Evolutionary conservation across 192 early-diverging fungal species (phyloP), one percentile per base, ranked within the genome.

Genomic region (Jimgerdemannia lactiflua): DNA sequence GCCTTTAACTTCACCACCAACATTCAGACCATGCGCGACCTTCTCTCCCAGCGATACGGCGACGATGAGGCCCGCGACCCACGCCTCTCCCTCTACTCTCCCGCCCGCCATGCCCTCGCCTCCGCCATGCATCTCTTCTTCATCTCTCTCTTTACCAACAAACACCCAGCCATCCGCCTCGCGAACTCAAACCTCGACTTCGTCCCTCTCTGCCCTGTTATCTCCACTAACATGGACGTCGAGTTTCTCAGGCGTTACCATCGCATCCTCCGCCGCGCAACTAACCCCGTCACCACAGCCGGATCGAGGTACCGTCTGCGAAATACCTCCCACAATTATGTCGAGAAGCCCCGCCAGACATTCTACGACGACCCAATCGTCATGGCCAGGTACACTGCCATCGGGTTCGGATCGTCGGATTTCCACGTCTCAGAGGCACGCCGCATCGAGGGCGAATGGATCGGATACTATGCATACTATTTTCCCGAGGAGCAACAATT

Each of bases 101-200:
- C 80, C 18, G 80, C 80, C 2, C 74, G 74, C 63, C 77, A 82
- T 59, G 64, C 74, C 17, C 43, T 70, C 4, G 67, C 77, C 9
- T 72, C 77, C 59, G 80, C 80, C 11, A 73, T 76, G 20, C 80
- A 82, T 70, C 66, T 82, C 7, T 82, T 82, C 43, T 82, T 82
- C 42, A 71, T 74, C 67, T 78, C 80, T 11, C 70, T 82, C 17
- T 82, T 82, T 76, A 77, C 80, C 49, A 69, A 71, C 29, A 29
- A 29, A 29, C 77, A 82, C 76, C 77, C 77, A n/a, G 64, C 67
- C 18, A 43, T 71, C 4, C 78, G 78, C 67, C 42, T 73, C 42
- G 67, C 74, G 71, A 75, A 78, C 29, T 77, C 80, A 11, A 69
- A 71, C 4, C 78, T 76, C 39, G 73, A 72, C 65, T 77, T 77